phyloP scores from a whole-genome alignment of 2,329 filamentous ascomycete genomes.

The Pyrenochaeta sp. region DNA sequence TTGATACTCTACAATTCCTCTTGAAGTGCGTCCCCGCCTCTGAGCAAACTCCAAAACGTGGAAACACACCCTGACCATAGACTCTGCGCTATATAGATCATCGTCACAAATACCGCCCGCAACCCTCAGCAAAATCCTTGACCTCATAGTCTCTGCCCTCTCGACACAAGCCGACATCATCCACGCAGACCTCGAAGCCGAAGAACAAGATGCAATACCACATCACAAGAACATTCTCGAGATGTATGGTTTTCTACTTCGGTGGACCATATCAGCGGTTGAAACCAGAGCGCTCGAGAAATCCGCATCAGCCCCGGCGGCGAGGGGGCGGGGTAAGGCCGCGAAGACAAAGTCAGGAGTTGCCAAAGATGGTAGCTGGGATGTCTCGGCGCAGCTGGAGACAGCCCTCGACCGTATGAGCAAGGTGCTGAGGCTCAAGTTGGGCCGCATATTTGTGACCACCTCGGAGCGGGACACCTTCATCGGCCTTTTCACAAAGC shows the following conservation, averaged over 20 bases:
- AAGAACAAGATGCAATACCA: conserved; percentile 80
- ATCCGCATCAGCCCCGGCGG: conserved; percentile 74
- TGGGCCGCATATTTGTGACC: conserved; percentile 92
- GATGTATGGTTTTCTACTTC: conserved; percentile 90
- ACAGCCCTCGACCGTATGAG: conserved; percentile 92
- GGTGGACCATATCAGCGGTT: conserved; percentile 95
- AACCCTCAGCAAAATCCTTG: conserved; percentile 90
- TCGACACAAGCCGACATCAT: conserved; percentile 86
- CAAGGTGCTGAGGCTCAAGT: conserved; percentile 91
- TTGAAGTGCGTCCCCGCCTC: conserved; percentile 84
- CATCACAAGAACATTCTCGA: conserved; percentile 93
- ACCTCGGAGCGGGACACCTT: conserved; percentile 97
- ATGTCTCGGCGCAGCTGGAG: conserved; percentile 87
- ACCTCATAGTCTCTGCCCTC: conserved; percentile 85
- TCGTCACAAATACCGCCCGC: conserved; percentile 80
- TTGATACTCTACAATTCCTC: conserved; percentile 94
- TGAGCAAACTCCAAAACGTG: conserved; percentile 36
- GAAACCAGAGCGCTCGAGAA: conserved; percentile 95
- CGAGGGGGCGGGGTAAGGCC: conserved; percentile 76
- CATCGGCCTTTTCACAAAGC: conserved; percentile 87
- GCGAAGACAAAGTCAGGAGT: conserved; percentile 71
- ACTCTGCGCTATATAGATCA: conserved; percentile 75
- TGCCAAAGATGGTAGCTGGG: conserved; percentile 80
- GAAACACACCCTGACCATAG: conserved; percentile 65
- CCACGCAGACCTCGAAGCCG: conserved; percentile 85